phyloP scores from a whole-genome alignment of 2,329 filamentous ascomycete species.

The Colletotrichum lentis region DNA sequence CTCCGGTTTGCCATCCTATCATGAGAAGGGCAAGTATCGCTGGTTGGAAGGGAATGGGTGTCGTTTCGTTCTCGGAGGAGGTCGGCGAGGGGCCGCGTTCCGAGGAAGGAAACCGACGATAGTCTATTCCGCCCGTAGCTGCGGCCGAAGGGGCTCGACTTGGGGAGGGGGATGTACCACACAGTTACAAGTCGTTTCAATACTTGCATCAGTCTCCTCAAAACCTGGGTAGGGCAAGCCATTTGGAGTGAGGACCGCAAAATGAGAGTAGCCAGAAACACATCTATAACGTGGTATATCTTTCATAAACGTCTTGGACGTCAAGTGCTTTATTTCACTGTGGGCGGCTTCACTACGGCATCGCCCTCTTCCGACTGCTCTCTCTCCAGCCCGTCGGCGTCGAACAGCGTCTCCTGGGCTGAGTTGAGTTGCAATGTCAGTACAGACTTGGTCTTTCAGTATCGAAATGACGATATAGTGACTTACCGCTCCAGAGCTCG shows the following conservation, averaged over 20 bases:
- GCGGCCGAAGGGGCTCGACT: background rate
- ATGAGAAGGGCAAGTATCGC: background rate
- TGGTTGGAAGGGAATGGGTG: conserved; percentile 13
- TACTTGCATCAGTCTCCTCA: too few relatives aligned
- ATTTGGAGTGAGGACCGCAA: background rate
- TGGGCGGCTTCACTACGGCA: conserved; percentile 57
- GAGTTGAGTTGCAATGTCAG: conserved; percentile 38
- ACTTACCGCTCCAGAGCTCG: conserved; percentile 87
- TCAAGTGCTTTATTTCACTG: background rate
- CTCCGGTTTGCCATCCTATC: background rate
- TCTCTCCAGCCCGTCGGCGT: conserved; percentile 55
- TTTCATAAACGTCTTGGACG: background rate
- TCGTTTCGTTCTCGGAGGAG: background rate
- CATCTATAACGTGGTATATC: background rate
- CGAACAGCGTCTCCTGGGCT: conserved; percentile 71
- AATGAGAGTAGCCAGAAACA: background rate
- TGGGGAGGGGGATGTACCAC: background rate
- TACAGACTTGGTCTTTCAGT: background rate
- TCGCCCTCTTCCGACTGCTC: conserved; percentile 48
- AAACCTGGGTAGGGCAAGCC: background rate
- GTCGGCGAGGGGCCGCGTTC: background rate
- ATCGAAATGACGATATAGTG: background rate
- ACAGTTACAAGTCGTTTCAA: too few relatives aligned
- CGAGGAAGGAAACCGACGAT: conserved; percentile 13
- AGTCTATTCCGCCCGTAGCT: conserved; percentile 20